phyloP scores from a whole-genome alignment of 2,329 filamentous ascomycete species.

The Epichloe coenophiala region DNA sequence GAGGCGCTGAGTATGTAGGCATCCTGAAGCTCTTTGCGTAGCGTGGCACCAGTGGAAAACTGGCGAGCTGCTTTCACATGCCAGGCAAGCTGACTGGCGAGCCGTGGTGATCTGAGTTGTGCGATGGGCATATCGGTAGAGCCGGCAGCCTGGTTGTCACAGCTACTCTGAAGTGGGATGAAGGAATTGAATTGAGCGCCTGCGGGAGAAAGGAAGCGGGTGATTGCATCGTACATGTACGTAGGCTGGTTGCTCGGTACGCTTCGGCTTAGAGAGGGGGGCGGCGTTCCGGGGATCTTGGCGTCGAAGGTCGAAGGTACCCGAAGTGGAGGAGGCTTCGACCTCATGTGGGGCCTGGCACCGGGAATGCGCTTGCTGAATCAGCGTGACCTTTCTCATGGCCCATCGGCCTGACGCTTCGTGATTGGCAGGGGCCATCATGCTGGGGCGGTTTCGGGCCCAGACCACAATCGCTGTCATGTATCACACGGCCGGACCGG shows the following conservation, averaged over 20 bases:
- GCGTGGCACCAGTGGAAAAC: slow-evolving; percentile 32
- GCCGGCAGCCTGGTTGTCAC: neutral
- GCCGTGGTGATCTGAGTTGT: slow-evolving; percentile 21
- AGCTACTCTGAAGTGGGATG: neutral
- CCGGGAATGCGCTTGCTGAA: neutral
- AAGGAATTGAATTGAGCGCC: neutral
- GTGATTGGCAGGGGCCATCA: slow-evolving; percentile 12
- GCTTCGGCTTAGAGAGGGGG: slow-evolving; percentile 24
- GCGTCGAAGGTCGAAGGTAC: neutral
- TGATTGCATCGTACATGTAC: neutral
- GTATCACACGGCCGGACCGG: neutral
- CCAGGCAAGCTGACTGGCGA: slow-evolving; percentile 22
- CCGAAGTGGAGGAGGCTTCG: slow-evolving; percentile 1
- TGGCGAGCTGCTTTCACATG: slow-evolving; percentile 28
- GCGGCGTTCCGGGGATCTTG: slow-evolving; percentile 5
- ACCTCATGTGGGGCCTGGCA: neutral
- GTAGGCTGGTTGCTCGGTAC: slow-evolving; percentile 15
- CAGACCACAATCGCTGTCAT: neutral
- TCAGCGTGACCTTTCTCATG: slow-evolving; percentile 1
- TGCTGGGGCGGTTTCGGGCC: slow-evolving; percentile 1
- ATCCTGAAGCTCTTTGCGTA: slow-evolving; percentile 61
- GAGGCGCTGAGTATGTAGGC: slow-evolving; percentile 88
- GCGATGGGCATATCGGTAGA: slow-evolving; percentile 15
- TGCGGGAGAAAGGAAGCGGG: neutral
- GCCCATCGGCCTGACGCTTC: neutral